phyloP scores from a whole-genome alignment of 2,329 filamentous ascomycete species.

The Emmonsiellopsis sp. region DNA sequence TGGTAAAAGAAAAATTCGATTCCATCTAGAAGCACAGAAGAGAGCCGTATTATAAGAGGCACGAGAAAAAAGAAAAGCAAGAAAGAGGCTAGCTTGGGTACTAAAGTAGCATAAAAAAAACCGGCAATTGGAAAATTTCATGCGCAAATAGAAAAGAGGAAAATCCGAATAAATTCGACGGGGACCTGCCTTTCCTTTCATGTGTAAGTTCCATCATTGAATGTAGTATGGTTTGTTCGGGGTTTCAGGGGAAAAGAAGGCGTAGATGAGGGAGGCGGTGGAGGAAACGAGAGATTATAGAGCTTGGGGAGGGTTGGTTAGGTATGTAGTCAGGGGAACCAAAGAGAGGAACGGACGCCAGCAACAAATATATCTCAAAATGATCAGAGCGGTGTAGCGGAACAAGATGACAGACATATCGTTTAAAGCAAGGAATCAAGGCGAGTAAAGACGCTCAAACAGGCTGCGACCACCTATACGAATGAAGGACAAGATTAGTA shows the following conservation, averaged over 20 bases:
- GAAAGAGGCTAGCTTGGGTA: too few relatives aligned
- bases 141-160: too few relatives aligned
- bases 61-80: too few relatives aligned
- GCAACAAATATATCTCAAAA: slow-evolving; percentile 2
- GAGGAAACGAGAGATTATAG: background rate
- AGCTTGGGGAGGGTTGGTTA: slow-evolving; percentile 7
- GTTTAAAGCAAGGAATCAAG: slow-evolving; percentile 83
- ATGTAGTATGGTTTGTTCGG: too few relatives aligned
- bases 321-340: slow-evolving; percentile 6
- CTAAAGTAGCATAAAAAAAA: too few relatives aligned
- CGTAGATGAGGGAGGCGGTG: slow-evolving; percentile 7
- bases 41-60: too few relatives aligned
- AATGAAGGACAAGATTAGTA: slow-evolving; percentile 8
- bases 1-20: too few relatives aligned
- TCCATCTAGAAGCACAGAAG: too few relatives aligned
- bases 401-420: slow-evolving; percentile 2
- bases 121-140: too few relatives aligned
- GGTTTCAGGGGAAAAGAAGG: background rate
- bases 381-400: background rate
- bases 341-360: slow-evolving; percentile 3
- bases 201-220: too few relatives aligned
- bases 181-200: too few relatives aligned
- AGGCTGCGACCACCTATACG: slow-evolving; percentile 71
- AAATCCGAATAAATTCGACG: too few relatives aligned
- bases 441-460: slow-evolving; percentile 92